Evolutionary conservation across 116 monocot genomes (phyloP).

Genomic region (Zostera marina): DNA sequence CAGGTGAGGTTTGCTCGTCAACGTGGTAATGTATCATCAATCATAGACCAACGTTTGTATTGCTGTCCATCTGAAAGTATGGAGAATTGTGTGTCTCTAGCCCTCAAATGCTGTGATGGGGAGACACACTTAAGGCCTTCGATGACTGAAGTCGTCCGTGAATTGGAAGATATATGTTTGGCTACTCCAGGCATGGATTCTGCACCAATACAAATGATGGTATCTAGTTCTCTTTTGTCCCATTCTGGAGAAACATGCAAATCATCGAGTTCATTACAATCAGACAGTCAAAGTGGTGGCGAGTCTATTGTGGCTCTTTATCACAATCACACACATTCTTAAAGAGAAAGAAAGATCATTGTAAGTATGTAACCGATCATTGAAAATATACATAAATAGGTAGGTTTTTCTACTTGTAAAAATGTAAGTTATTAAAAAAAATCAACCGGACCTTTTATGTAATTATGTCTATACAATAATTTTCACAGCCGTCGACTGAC

Average conservation of each 20-base stretch:
- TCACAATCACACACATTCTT: no score
- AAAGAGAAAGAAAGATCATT: no score
- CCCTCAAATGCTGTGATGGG: slow-evolving; percentile 71
- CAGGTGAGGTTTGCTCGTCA: slow-evolving; percentile 50
- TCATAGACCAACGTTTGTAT: slow-evolving; percentile 66
- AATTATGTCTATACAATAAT: no score
- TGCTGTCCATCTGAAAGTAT: slow-evolving; percentile 64
- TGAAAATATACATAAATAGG: no score
- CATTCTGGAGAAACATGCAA: background rate
- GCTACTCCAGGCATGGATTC: slow-evolving; percentile 36
- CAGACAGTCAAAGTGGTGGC: no score
- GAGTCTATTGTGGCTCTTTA: no score
- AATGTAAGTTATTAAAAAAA: no score
- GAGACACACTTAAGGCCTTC: slow-evolving; percentile 71
- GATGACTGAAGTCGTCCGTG: slow-evolving; percentile 67
- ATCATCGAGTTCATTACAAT: no score
- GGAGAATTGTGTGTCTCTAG: slow-evolving; percentile 48
- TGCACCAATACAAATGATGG: slow-evolving; percentile 11
- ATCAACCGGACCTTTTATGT: no score
- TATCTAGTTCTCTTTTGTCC: background rate
- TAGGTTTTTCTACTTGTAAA: no score
- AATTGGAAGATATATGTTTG: slow-evolving; percentile 55
- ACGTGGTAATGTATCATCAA: slow-evolving; percentile 43
- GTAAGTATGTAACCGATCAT: no score
- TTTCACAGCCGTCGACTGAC: no score